Evolutionary conservation across 1,139 yeast genomes (phyloP).

Genomic region (Suhomyces anneliseae): DNA sequence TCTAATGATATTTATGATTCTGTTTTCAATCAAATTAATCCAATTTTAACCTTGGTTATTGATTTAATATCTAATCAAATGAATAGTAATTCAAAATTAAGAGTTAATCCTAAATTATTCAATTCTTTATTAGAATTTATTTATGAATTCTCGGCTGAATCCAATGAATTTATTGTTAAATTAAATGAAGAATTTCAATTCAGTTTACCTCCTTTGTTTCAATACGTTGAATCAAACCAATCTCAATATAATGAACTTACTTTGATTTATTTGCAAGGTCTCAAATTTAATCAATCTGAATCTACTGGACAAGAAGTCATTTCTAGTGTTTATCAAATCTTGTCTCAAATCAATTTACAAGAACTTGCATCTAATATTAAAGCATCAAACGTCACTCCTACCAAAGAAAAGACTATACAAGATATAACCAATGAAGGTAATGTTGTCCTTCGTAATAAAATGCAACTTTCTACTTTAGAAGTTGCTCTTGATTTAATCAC

Average conservation of each 20-base stretch:
- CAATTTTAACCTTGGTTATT: slow-evolving; percentile 44
- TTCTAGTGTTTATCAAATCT: slow-evolving; percentile 24
- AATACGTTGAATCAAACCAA: slow-evolving; percentile 17
- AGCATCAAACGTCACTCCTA: slow-evolving; percentile 4
- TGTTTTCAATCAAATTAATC: slow-evolving; percentile 46
- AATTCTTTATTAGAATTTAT: slow-evolving; percentile 59
- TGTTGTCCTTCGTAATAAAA: slow-evolving; percentile 43
- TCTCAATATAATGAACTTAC: slow-evolving; percentile 39
- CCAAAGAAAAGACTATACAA: slow-evolving; percentile 6
- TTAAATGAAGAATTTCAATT: slow-evolving; percentile 22
- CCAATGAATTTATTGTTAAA: slow-evolving; percentile 53
- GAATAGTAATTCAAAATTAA: slow-evolving; percentile 28
- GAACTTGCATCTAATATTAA: slow-evolving; percentile 35
- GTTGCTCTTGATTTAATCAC: slow-evolving; percentile 73
- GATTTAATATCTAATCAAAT: slow-evolving; percentile 34
- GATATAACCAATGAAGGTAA: slow-evolving; percentile 16
- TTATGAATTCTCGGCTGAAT: slow-evolving; percentile 67
- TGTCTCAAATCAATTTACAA: slow-evolving; percentile 44
- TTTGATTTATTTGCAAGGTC: slow-evolving; percentile 56
- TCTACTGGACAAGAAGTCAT: slow-evolving; percentile 26
- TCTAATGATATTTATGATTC: slow-evolving; percentile 60
- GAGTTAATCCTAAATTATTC: slow-evolving; percentile 44
- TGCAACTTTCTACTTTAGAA: slow-evolving; percentile 64
- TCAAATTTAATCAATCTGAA: slow-evolving; percentile 60
- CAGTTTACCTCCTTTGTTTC: slow-evolving; percentile 19